Conservation (phyloP, 257 asterid species). For the Solanum ossicruentum region DNA sequence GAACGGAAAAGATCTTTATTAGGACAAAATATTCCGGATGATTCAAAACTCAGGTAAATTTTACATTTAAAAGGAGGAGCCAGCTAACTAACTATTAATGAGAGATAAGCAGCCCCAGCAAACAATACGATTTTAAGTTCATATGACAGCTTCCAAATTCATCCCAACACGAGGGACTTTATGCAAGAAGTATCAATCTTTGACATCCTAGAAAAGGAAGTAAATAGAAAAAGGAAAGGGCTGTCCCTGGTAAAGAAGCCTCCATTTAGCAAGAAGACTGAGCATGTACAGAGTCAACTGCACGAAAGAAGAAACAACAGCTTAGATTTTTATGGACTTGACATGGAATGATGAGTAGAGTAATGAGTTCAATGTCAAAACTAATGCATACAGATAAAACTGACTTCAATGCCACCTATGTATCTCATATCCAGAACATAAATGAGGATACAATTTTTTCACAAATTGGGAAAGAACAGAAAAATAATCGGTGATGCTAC, state of each 20-base stretch:
- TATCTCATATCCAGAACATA: background rate
- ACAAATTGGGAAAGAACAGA: background rate
- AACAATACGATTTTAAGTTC: background rate
- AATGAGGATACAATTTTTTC: background rate
- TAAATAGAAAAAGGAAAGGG: background rate
- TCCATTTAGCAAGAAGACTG: background rate
- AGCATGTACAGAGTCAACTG: background rate
- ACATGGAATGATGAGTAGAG: background rate
- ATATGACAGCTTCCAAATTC: background rate
- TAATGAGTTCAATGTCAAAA: background rate
- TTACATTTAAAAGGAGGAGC: background rate
- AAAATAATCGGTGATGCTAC: background rate
- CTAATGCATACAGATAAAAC: background rate
- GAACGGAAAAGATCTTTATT: background rate
- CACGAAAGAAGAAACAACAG: background rate
- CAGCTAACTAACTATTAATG: background rate
- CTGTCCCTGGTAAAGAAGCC: background rate
- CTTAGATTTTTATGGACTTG: background rate
- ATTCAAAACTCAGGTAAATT: background rate
- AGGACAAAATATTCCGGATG: background rate
- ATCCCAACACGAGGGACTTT: background rate
- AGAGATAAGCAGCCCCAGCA: background rate
- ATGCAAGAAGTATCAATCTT: background rate
- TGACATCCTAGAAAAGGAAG: background rate
- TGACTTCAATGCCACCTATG: background rate